A percentile compares a stretch with the other conserved stretches of the same genome.
These are phyloP conservation scores for Xylaria sp. DNA, from an alignment of 2,329 filamentous ascomycete species.

Conservation along the genomic window DNA sequence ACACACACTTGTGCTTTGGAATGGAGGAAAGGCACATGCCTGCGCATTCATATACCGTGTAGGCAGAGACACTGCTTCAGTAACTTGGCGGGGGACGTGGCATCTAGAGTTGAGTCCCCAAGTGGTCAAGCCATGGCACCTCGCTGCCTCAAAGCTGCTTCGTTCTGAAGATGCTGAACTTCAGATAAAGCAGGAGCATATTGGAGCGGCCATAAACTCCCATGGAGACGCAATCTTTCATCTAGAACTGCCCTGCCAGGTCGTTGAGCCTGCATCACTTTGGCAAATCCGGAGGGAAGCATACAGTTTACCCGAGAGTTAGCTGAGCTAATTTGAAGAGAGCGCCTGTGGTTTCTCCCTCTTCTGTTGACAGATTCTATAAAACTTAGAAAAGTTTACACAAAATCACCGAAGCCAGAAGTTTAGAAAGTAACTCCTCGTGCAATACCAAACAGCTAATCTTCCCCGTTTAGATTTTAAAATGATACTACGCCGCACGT, in stretches of 20 bases:
- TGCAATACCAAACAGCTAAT: too few relatives aligned
- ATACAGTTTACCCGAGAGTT: background rate
- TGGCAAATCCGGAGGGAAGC: background rate
- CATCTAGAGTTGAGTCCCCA: background rate
- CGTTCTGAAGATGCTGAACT: background rate
- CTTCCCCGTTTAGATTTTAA: too few relatives aligned
- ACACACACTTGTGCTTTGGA: background rate
- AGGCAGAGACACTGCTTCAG: background rate
- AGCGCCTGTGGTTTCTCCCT: too few relatives aligned
- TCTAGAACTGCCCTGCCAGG: background rate
- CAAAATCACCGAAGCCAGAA: too few relatives aligned
- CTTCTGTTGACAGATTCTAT: too few relatives aligned
- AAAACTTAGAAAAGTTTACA: too few relatives aligned
- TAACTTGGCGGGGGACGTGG: background rate
- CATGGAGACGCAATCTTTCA: background rate
- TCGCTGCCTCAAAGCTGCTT: background rate
- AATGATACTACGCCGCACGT: too few relatives aligned
- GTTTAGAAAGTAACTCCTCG: too few relatives aligned
- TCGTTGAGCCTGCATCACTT: background rate
- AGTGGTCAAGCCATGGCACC: background rate
- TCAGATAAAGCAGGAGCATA: background rate
- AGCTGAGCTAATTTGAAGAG: too few relatives aligned
- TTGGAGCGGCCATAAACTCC: background rate
- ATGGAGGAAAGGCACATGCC: background rate
- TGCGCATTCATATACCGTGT: background rate